phyloP scores from a whole-genome alignment of 2,329 filamentous ascomycete species.

The Talaromyces sp. region DNA sequence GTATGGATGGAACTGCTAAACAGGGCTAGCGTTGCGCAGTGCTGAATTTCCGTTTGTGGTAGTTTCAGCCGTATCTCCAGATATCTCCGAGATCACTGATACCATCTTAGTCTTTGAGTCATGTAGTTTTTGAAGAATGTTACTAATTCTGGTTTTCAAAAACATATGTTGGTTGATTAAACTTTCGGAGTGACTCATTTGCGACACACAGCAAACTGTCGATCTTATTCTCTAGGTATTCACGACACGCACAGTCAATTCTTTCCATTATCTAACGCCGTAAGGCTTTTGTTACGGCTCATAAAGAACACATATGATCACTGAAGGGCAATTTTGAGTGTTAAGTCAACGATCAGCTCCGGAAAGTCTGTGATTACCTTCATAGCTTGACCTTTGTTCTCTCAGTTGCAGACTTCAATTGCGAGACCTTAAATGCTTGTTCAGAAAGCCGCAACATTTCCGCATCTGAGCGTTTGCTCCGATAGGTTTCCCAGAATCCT shows the following conservation, averaged over 20 bases:
- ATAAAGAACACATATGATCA: not conserved
- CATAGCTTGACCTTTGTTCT: not conserved
- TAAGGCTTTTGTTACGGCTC: not conserved
- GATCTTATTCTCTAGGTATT: not conserved
- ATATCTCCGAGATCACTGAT: not conserved
- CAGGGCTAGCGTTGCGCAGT: not conserved
- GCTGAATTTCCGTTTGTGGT: not conserved
- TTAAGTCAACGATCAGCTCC: not conserved
- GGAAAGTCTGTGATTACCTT: not conserved
- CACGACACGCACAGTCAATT: not conserved
- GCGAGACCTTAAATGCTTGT: constrained; percentile 13
- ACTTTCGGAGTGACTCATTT: no score
- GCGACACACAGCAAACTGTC: not conserved
- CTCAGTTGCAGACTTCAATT: not conserved
- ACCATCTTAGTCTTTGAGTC: not conserved
- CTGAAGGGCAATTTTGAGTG: not conserved
- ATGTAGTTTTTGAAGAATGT: not conserved
- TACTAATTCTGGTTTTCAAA: no score
- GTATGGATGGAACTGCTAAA: not conserved
- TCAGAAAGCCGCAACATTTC: constrained; percentile 20
- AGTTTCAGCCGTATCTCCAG: not conserved
- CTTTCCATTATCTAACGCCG: not conserved
- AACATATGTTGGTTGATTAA: no score
- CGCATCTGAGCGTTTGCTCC: constrained; percentile 21
- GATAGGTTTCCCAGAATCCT: constrained; percentile 18